phyloP scores from a whole-genome alignment of 129 eudicot species.

The Lactuca saligna region DNA sequence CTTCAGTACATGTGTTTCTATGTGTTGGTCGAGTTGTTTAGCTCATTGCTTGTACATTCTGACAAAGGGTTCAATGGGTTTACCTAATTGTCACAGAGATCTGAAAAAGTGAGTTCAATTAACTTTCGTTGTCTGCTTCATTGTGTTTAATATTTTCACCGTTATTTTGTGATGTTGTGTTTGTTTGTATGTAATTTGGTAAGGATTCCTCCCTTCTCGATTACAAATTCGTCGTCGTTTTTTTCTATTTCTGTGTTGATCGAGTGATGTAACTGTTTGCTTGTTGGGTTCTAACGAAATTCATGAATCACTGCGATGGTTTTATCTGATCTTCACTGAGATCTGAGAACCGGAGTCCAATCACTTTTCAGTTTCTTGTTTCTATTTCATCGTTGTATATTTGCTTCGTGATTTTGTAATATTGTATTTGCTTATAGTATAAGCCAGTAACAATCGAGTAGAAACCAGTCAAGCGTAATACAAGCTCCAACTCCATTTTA shows the following conservation, averaged over 20 bases:
- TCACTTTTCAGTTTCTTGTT: conserved; percentile 16
- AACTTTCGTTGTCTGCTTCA: background rate
- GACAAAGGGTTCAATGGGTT: background rate
- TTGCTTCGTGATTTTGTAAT: background rate
- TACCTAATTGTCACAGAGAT: background rate
- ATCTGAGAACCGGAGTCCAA: conserved; percentile 7
- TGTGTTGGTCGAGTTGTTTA: background rate
- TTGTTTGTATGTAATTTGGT: background rate
- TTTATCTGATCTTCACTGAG: conserved; percentile 10
- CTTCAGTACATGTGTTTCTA: conserved; percentile 7
- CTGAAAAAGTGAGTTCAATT: background rate
- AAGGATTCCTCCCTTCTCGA: background rate
- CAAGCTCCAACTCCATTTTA: too few species aligned
- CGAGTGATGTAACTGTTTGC: background rate
- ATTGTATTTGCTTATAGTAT: background rate
- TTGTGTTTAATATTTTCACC: background rate
- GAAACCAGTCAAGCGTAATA: too few species aligned
- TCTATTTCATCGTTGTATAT: background rate
- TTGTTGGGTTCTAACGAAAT: background rate
- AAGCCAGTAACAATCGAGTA: background rate
- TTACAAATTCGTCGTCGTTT: background rate
- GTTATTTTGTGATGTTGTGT: background rate
- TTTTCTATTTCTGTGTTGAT: background rate
- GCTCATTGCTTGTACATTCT: background rate
- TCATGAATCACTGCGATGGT: background rate